Evolutionary conservation across 73 alveolate genomes (phyloP).

Genomic region (Paramecium tetraurelia): DNA sequence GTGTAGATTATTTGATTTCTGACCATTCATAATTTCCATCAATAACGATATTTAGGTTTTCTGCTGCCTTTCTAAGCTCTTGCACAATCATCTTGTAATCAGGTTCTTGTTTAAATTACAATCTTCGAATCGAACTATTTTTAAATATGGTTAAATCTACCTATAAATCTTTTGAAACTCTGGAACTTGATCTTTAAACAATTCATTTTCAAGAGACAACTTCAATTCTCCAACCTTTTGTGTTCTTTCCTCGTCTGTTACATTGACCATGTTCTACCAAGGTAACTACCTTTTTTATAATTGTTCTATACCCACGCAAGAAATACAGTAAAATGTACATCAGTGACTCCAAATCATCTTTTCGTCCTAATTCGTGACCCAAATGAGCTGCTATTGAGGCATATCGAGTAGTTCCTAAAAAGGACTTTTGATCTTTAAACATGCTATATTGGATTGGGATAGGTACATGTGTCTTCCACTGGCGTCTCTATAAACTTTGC

Average conservation of each 20-base stretch:
- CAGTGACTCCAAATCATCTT: conserved; percentile 71
- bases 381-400: conserved; percentile 69
- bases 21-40: conserved; percentile 76
- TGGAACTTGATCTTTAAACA: conserved; percentile 53
- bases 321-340: conserved; percentile 66
- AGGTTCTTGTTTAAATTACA: conserved; percentile 67
- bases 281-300: conserved; percentile 49
- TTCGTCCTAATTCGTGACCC: conserved; percentile 67
- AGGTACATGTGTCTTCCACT: conserved; percentile 56
- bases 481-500: conserved; percentile 55
- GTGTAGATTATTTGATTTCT: conserved; percentile 38
- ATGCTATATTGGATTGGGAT: background rate
- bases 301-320: conserved; percentile 59
- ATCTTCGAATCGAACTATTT: conserved; percentile 53
- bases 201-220: background rate
- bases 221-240: conserved; percentile 55
- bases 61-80: conserved; percentile 53
- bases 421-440: conserved; percentile 60
- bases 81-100: conserved; percentile 63
- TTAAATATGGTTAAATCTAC: background rate
- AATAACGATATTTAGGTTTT: conserved; percentile 16
- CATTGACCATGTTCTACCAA: conserved; percentile 60
- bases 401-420: conserved; percentile 68
- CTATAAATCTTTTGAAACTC: conserved; percentile 59
- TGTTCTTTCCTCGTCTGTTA: conserved; percentile 57